phyloP scores from a whole-genome alignment of 768 basidiomycete species.

The Butyriboletus loyo region DNA sequence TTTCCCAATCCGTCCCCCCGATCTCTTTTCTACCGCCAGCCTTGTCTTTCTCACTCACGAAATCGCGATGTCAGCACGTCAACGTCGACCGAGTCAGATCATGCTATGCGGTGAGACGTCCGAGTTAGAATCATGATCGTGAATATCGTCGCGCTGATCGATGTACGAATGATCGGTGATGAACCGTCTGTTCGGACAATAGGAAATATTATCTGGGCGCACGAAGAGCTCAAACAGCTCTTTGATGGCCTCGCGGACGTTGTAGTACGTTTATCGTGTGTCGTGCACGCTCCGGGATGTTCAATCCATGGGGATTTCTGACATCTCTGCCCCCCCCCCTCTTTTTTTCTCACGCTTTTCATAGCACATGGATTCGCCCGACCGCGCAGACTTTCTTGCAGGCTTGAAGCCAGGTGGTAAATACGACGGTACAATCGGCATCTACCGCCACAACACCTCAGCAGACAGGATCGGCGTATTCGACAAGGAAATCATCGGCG shows the following conservation, averaged over 20 bases:
- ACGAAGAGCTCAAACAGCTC: constrained; percentile 64
- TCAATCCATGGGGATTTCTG: too few species aligned
- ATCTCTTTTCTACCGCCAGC: neutral
- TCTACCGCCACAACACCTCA: constrained; percentile 77
- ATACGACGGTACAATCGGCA: constrained; percentile 68
- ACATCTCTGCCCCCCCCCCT: neutral
- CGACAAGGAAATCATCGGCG: constrained; percentile 72
- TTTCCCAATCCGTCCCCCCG: neutral
- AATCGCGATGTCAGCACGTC: constrained; percentile 11
- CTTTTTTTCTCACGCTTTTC: neutral
- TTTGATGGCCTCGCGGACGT: constrained; percentile 70
- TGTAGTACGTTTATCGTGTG: too few species aligned
- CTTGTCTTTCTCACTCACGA: too few species aligned
- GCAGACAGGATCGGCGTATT: constrained; percentile 67
- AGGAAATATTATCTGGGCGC: constrained; percentile 81
- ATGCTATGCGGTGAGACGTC: constrained; percentile 33
- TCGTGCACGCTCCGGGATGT: too few species aligned
- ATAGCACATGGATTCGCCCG: constrained; percentile 54
- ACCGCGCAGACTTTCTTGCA: constrained; percentile 66
- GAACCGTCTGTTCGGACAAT: neutral
- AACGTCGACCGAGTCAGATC: constrained; percentile 30
- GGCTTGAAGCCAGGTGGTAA: constrained; percentile 64
- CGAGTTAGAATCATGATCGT: neutral
- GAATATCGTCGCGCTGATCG: neutral
- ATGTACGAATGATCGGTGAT: neutral